Conservation (phyloP, 139 green algal species). For the Asterochloris erici region DNA sequence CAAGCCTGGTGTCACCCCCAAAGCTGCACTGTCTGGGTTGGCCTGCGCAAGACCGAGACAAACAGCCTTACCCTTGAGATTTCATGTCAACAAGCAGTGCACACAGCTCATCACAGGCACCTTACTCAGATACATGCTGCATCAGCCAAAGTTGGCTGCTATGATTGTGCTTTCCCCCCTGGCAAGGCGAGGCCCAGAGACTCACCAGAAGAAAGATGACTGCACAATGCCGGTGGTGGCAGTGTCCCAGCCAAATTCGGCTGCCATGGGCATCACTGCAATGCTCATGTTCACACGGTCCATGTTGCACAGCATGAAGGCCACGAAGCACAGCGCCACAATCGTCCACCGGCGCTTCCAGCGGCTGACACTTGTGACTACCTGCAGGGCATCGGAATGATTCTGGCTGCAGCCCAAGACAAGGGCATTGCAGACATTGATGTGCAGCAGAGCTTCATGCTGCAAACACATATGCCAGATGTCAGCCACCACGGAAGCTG, state of each 20-base stretch:
- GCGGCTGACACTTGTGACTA: neutral
- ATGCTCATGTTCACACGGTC: constrained; percentile 98
- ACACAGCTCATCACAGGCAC: neutral
- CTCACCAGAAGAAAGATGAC: constrained; percentile 96
- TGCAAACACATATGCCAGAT: too few relatives aligned
- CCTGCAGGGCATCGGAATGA: constrained; percentile 14
- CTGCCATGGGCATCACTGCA: constrained; percentile 92
- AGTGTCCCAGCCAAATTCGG: constrained; percentile 80
- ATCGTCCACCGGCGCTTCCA: constrained; percentile 71
- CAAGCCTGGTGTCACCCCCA: too few relatives aligned
- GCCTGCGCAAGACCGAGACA: too few relatives aligned
- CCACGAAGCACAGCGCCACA: constrained; percentile 83
- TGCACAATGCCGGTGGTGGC: constrained; percentile 92
- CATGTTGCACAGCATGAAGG: constrained; percentile 96
- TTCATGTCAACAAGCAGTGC: neutral
- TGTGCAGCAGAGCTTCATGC: too few relatives aligned
- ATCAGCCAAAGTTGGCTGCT: too few relatives aligned
- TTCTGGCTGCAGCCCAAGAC: neutral
- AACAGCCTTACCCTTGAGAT: too few relatives aligned
- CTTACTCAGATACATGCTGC: too few relatives aligned
- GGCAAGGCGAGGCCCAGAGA: neutral
- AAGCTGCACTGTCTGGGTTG: too few relatives aligned
- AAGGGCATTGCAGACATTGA: too few relatives aligned
- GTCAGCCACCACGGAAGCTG: too few relatives aligned
- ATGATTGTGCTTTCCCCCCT: too few relatives aligned